Base-by-base conservation (phyloP, 495 filamentous ascomycete genomes). In the Lasiosphaeria miniovina region DNA sequence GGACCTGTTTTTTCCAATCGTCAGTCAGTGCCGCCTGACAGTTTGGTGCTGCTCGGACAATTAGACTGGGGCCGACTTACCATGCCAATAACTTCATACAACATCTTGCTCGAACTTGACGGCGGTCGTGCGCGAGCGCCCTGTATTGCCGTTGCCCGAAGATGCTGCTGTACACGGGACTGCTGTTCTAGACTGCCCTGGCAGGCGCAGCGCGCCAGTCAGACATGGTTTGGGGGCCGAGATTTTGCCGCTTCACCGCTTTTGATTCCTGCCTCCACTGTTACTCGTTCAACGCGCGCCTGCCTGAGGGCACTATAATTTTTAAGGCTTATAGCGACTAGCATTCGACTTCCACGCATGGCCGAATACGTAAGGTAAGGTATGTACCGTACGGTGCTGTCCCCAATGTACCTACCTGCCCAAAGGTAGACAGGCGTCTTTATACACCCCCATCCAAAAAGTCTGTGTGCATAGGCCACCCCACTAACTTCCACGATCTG, bases 11-110 rank as follows among this genome's bases (percentile, higher is more conserved):
- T 14, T 11, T 35, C 9, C 31, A 11, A 36, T 11, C 36, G 15
- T 14, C 54, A 55, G 35, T 38, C 14, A 54, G 38, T 24, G 24
- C 24, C 24, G 24, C 2, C 24, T 24, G 24, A 24, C 24, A 0
- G 24, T 24, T 2, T 24, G 24, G 24, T 24, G 24, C 24, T 24
- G 24, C 24, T 24, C 24, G 24, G 24, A 24, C 24, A 24, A 24
- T 24, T 35, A n/a, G 32, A 61, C 14, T 45, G 34, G 51, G 41
- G 34, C 61, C 31, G 10, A 81, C 88, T 69, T 81, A 98, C 94
- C 73, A 97, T 86, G 62, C 90, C 94, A 72, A 98, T 96, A 62
- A 96, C 80, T 75, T 98, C 94, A 80, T 98, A 98, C 78, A 98
- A 81, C 94, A 98, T 98, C 62, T 66, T 81, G 67, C 53, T 58